Evolutionary conservation across 768 basidiomycete genomes (phyloP), one percentile per base, ranked within the genome.

Genomic region (Tubosaeta sp.): DNA sequence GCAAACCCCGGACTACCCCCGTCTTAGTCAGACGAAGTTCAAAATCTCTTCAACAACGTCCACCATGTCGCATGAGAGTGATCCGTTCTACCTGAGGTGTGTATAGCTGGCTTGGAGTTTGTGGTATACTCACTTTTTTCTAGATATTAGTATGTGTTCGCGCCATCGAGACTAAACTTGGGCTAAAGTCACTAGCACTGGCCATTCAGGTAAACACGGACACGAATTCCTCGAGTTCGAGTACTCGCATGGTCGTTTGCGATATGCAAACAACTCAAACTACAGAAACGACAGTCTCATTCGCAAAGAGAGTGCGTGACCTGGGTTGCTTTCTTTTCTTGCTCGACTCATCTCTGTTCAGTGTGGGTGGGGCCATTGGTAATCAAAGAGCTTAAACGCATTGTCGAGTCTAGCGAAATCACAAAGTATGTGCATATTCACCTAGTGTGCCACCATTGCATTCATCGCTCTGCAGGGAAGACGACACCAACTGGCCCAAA

Each of bases 231-330:
- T 99, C 41, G 95, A 99, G 69, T 99, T 98, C 62, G 95, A 98
- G 70, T 97, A 97, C 74, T 88, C 91, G 13, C 90, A 94, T 74
- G 95, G 95, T 34, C 86, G 95, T 58, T 79, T 98, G 49, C 83
- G 96, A 59, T 99, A 98, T 69, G 96, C 96, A 55, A 95, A 98
- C 77, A 98, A 98, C 77, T 97, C 95, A 10, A 99, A 99, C 72
- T 99, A 99, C 73, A 76, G 96, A 29, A 98, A 98, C 62, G 96
- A 99, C 73, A 89, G 87, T 69, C 74, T 99, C 44, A 98, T 99
- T 67, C 83, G 95, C 55, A 98, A 98, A 90, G 96, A 99, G 73
- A 96, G 94, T 96, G 59, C 62, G 92, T 79, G 9, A 18, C 12
- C 51, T 24, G 3, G 22, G 10, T n/a, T 6, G 2, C 4, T 47